Conservation (phyloP, 148 eudicot genomes). For the Hydrangea macrophylla region DNA sequence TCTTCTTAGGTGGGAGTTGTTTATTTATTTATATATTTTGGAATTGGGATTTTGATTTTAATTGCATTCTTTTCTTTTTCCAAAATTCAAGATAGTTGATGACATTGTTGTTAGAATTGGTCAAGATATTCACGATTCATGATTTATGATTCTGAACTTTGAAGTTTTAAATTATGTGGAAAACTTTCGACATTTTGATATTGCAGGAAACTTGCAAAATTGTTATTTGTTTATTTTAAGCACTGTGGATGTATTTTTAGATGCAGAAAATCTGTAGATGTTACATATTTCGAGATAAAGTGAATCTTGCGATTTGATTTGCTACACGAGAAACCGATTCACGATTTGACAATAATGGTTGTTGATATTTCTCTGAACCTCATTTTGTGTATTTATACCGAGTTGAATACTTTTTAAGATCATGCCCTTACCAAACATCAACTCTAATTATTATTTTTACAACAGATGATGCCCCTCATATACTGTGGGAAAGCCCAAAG, state of each 20-base stretch:
- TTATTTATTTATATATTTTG: conserved; percentile 5
- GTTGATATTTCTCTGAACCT: not conserved
- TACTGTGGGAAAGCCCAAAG: conserved; percentile 69
- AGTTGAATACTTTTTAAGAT: not conserved
- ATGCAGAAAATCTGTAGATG: no score
- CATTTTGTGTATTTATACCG: not conserved
- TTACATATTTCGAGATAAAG: no score
- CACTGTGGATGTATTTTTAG: no score
- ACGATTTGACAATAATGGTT: no score
- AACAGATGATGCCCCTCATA: conserved; percentile 40
- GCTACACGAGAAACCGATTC: no score
- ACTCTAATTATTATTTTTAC: conserved; percentile 15
- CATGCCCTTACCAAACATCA: not conserved
- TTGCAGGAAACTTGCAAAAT: no score
- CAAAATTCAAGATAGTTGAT: not conserved
- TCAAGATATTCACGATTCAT: no score
- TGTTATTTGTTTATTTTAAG: no score
- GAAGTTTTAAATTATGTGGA: no score
- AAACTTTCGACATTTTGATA: no score
- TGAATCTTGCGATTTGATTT: no score
- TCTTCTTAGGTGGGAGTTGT: conserved; percentile 3
- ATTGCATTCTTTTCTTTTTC: not conserved
- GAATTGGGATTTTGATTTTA: not conserved
- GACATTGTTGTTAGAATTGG: not conserved
- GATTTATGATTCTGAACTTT: no score